phyloP scores from a whole-genome alignment of 1,284 basidiomycete genomes.

The Rhodotorula glutinis region DNA sequence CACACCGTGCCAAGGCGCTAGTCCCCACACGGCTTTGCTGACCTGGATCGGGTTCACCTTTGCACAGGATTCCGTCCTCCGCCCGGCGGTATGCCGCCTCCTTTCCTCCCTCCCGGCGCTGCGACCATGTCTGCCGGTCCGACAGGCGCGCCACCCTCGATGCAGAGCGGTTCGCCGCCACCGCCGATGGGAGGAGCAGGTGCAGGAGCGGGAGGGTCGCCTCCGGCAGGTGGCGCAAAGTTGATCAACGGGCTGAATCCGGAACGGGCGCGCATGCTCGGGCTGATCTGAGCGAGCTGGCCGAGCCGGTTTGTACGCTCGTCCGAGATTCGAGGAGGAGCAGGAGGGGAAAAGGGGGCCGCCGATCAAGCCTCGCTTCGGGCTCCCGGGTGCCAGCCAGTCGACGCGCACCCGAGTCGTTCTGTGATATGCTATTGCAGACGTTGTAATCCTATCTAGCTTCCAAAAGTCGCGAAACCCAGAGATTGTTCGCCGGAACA shows the following conservation, averaged over 20 bases:
- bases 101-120: constrained; percentile 18
- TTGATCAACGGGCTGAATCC: constrained; percentile 38
- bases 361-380: no score
- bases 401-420: not conserved
- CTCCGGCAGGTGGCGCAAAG: constrained; percentile 5
- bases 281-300: constrained; percentile 21
- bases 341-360: not conserved
- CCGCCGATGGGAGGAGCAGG: not conserved
- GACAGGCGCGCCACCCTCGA: not conserved
- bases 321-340: no score
- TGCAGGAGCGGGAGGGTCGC: not conserved
- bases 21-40: no score
- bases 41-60: no score
- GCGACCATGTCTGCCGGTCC: not conserved
- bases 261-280: constrained; percentile 38
- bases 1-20: no score
- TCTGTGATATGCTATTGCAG: constrained; percentile 1
- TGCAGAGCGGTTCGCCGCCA: constrained; percentile 7
- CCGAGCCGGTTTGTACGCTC: no score
- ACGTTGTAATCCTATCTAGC: no score
- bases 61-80: constrained; percentile 31
- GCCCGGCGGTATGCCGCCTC: constrained; percentile 27
- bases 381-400: no score
- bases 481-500: no score
- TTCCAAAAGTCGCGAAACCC: no score